Conservation (phyloP, 768 basidiomycete genomes). For the Lactarius hengduanensis region DNA sequence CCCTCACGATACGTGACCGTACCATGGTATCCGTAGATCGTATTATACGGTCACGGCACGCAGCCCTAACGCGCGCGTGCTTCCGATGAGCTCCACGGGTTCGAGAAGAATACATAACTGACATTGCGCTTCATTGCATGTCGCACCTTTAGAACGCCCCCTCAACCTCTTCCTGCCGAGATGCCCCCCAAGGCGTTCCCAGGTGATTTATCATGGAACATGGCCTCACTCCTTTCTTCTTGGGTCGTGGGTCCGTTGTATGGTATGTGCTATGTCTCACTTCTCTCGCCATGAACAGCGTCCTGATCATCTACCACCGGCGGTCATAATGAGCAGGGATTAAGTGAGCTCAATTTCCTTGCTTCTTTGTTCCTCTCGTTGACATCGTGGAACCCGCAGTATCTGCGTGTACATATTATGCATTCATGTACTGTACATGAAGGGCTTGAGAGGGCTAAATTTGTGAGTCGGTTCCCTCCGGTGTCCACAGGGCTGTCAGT, state of each 20-base stretch:
- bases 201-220: constrained; percentile 11
- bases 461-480: constrained; percentile 1
- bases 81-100: neutral
- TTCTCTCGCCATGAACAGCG: too few relatives aligned
- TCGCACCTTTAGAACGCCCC: neutral
- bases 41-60: too few relatives aligned
- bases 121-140: neutral
- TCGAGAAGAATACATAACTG: neutral
- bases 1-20: too few relatives aligned
- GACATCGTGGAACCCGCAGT: neutral
- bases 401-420: constrained; percentile 20
- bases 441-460: constrained; percentile 10
- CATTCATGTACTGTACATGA: neutral
- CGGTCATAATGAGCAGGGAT: constrained; percentile 10
- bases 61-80: too few relatives aligned
- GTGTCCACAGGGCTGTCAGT: neutral
- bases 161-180: neutral
- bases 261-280: constrained; percentile 2
- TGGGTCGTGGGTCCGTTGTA: constrained; percentile 22
- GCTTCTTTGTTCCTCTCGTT: neutral
- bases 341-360: constrained; percentile 4
- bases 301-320: too few relatives aligned
- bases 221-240: neutral
- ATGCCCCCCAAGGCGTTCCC: constrained; percentile 18
- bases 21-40: too few relatives aligned